Percentiles rank a stretch among this genome's conserved stretches.
These are phyloP conservation scores for Pseudogymnoascus pannorum DNA, from an alignment of 2,329 filamentous ascomycete genomes.

Conservation along the genomic window DNA sequence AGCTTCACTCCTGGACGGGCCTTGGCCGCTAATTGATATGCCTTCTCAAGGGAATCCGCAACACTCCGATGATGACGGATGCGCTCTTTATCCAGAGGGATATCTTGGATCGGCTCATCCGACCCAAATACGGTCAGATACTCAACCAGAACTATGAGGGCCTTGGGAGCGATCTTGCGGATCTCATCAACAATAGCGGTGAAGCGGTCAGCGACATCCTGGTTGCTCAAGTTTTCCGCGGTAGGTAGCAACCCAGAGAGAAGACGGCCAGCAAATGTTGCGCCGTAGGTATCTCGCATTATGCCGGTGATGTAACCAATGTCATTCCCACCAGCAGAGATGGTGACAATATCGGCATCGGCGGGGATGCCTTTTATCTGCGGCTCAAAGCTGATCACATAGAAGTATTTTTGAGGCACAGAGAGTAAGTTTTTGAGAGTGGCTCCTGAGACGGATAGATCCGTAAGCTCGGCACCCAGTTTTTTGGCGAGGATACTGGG, in stretches of 20 bases:
- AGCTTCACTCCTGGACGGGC: not conserved
- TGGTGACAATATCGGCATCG: conserved; percentile 31
- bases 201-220: conserved; percentile 1
- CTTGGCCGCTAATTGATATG: not conserved
- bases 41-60: not conserved
- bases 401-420: conserved; percentile 27
- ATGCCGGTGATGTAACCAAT: conserved; percentile 32
- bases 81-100: not conserved
- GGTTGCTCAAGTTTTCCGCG: not conserved
- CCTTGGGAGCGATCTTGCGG: not conserved
- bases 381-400: conserved; percentile 26
- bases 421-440: conserved; percentile 32
- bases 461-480: conserved; percentile 22
- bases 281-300: conserved; percentile 25
- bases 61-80: not conserved
- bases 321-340: conserved; percentile 35
- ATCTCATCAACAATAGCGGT: conserved; percentile 8
- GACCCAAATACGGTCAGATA: not conserved
- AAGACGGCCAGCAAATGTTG: conserved; percentile 10
- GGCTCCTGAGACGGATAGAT: conserved; percentile 32
- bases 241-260: not conserved
- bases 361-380: conserved; percentile 30
- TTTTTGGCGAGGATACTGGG: conserved; percentile 27
- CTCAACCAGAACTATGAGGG: not conserved
- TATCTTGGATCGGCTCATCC: not conserved